Percentiles rank a stretch among this genome's conserved stretches.
phyloP scores from a whole-genome alignment of 2,329 filamentous ascomycete species.

The Pseudocercospora eumusae region DNA sequence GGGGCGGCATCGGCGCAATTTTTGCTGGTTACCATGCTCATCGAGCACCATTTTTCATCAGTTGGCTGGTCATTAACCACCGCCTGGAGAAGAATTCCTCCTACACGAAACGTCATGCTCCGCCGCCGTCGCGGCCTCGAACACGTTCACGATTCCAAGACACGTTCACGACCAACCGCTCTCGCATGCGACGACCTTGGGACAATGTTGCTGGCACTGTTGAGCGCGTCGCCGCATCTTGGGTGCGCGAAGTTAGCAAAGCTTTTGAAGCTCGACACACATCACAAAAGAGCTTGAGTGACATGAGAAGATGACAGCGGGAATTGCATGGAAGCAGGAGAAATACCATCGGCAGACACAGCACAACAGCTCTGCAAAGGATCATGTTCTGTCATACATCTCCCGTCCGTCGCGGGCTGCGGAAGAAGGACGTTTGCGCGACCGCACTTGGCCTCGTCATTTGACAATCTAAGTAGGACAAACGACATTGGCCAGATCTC shows the following conservation, averaged over 20 bases:
- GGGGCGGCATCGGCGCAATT: slow-evolving; percentile 16
- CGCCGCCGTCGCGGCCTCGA: background rate
- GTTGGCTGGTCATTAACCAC: background rate
- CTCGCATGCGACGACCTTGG: background rate
- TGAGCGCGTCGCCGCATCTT: background rate
- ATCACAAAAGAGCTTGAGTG: background rate
- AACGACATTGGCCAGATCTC: background rate
- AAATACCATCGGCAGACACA: no score
- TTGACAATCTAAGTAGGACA: no score
- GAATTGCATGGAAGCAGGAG: background rate
- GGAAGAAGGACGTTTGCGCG: no score
- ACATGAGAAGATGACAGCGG: background rate
- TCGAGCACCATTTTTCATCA: slow-evolving; percentile 17
- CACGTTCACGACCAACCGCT: background rate
- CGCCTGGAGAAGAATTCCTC: background rate
- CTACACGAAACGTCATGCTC: background rate
- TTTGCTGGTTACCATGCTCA: slow-evolving; percentile 15
- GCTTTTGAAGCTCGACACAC: background rate
- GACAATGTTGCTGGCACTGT: background rate
- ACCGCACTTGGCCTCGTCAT: no score
- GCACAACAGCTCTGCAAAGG: no score
- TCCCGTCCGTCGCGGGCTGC: no score
- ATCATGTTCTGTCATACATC: no score
- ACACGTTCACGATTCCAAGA: background rate
- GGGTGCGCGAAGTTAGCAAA: background rate